Percentiles rank a stretch among this genome's conserved stretches.
Conservation (phyloP, 2,329 filamentous ascomycete genomes). For the Verticillium klebahnii region DNA sequence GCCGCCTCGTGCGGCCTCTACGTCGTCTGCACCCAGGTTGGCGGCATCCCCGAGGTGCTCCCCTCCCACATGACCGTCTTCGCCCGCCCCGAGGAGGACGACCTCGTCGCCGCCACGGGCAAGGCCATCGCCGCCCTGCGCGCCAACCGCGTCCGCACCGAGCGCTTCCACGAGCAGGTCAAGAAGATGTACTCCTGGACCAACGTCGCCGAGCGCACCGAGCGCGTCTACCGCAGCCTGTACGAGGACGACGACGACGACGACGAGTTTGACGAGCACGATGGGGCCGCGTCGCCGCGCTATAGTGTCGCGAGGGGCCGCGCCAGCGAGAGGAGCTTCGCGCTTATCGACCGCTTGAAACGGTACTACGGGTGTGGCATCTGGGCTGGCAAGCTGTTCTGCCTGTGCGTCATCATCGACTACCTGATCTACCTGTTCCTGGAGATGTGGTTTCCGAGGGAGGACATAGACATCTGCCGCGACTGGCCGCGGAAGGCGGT, state of each 20-base stretch:
- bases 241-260: conserved; percentile 73
- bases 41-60: conserved; percentile 93
- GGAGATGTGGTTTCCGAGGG: conserved; percentile 80
- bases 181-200: conserved; percentile 99
- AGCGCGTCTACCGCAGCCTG: conserved; percentile 92
- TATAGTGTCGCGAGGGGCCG: conserved; percentile 69
- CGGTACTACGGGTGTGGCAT: conserved; percentile 97
- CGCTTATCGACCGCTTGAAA: conserved; percentile 90
- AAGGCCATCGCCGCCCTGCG: conserved; percentile 83
- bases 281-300: conserved; percentile 50
- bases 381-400: conserved; percentile 97
- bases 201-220: conserved; percentile 88
- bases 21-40: conserved; percentile 93
- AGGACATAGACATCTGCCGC: conserved; percentile 81
- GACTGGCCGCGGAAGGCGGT: conserved; percentile 83
- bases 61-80: conserved; percentile 97
- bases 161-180: conserved; percentile 94
- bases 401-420: conserved; percentile 88
- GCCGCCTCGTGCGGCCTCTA: conserved; percentile 94
- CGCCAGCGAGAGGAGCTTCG: conserved; percentile 74
- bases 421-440: conserved; percentile 86
- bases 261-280: conserved; percentile 82
- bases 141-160: conserved; percentile 81
- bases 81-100: conserved; percentile 93
- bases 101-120: conserved; percentile 83